phyloP scores from a whole-genome alignment of 2,329 filamentous ascomycete genomes.

The Colletotrichum noveboracense region DNA sequence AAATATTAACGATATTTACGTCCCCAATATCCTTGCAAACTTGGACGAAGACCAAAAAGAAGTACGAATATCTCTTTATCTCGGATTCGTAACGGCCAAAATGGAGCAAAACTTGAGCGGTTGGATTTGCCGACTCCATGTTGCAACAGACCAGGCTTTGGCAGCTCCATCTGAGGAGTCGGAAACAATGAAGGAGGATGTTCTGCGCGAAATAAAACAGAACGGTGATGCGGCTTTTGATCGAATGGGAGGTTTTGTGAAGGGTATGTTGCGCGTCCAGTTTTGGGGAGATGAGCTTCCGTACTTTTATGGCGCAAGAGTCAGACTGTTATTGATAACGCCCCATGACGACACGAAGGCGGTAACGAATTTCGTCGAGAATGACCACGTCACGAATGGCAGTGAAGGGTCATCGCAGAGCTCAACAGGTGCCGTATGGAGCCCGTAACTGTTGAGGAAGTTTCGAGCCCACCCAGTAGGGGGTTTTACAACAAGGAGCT shows the following conservation, averaged over 20 bases:
- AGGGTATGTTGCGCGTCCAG: background rate
- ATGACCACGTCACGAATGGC: background rate
- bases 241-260: background rate
- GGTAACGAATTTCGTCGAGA: background rate
- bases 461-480: no score
- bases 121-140: background rate
- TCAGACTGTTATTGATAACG: background rate
- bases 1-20: background rate
- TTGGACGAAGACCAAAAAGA: background rate
- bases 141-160: background rate
- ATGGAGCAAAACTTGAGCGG: background rate
- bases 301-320: background rate
- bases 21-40: background rate
- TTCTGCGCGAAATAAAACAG: background rate
- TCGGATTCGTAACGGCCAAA: background rate
- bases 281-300: background rate
- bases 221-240: background rate
- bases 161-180: background rate
- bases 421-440: background rate
- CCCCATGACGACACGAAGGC: background rate
- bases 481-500: no score
- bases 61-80: background rate
- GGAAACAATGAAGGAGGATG: background rate
- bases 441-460: no score
- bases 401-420: background rate